Conservation (phyloP, 2,329 filamentous ascomycete species). For the Fusarium paranaense region DNA sequence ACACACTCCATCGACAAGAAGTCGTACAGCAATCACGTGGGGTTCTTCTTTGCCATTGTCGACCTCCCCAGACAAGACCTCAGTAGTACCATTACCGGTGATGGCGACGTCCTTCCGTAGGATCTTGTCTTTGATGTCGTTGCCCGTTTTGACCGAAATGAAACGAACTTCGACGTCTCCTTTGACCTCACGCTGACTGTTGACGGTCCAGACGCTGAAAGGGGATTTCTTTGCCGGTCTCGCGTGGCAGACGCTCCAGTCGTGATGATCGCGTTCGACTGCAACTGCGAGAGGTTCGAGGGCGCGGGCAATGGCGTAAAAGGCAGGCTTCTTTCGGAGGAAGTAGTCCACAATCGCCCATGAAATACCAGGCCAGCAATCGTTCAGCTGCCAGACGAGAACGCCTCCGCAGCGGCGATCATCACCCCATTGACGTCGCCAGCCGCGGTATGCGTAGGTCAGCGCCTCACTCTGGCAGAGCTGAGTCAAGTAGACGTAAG, state of each 20-base stretch:
- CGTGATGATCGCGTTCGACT: constrained; percentile 54
- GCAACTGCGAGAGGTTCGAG: neutral
- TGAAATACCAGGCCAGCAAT: constrained; percentile 87
- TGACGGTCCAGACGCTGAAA: neutral
- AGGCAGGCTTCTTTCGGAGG: constrained; percentile 81
- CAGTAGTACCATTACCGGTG: constrained; percentile 53
- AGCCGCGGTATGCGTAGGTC: constrained; percentile 72
- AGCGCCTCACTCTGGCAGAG: constrained; percentile 77
- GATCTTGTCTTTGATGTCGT: constrained; percentile 47
- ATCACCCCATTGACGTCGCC: constrained; percentile 81
- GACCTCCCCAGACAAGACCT: constrained; percentile 47
- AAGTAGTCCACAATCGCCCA: constrained; percentile 85
- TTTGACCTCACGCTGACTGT: constrained; percentile 32
- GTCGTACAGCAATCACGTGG: constrained; percentile 60
- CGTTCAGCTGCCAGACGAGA: constrained; percentile 87
- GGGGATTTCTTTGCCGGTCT: neutral
- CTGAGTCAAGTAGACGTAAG: constrained; percentile 78
- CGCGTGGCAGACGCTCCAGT: constrained; percentile 48
- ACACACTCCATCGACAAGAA: constrained; percentile 51
- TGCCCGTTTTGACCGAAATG: constrained; percentile 55
- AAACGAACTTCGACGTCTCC: constrained; percentile 51
- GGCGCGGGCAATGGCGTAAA: constrained; percentile 70
- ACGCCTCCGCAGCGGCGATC: constrained; percentile 80
- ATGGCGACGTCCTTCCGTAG: constrained; percentile 40
- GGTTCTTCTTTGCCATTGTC: constrained; percentile 54